phyloP scores from a whole-genome alignment of 2,329 filamentous ascomycete species.

The Phialocephala subalpina region DNA sequence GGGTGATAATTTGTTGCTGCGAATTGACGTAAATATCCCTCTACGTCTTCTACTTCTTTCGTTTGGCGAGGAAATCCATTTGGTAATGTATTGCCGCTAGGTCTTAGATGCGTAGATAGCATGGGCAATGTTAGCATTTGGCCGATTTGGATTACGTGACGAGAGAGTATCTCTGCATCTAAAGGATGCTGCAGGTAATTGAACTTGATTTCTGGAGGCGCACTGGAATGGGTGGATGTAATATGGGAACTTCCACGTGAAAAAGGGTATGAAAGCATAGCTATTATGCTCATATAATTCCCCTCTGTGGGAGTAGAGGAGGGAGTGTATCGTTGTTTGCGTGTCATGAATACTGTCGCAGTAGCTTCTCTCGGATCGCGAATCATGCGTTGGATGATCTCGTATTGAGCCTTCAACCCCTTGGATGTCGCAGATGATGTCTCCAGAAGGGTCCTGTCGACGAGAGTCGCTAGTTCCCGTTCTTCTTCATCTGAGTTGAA shows the following conservation, averaged over 20 bases:
- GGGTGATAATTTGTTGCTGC: conserved; percentile 30
- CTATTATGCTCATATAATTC: conserved; percentile 41
- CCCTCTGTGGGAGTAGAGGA: conserved; percentile 2
- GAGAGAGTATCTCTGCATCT: conserved; percentile 49
- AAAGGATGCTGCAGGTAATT: conserved; percentile 51
- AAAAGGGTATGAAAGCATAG: conserved; percentile 47
- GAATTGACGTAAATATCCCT: conserved; percentile 22
- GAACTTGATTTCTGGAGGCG: conserved; percentile 49
- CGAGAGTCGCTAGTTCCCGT: conserved; percentile 7
- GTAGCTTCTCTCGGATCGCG: conserved; percentile 15
- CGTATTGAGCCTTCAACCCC: conserved; percentile 16
- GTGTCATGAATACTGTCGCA: conserved; percentile 13
- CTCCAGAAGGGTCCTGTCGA: conserved; percentile 10
- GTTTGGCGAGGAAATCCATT: conserved; percentile 6
- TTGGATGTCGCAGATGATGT: conserved; percentile 9
- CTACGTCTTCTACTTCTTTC: conserved; percentile 18
- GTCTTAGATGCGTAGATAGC: conserved; percentile 42
- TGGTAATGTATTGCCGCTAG: conserved; percentile 16
- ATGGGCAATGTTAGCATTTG: conserved; percentile 43
- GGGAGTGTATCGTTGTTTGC: conserved; percentile 15
- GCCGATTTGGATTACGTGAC: conserved; percentile 40
- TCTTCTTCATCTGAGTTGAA: neutral
- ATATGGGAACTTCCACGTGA: conserved; percentile 52
- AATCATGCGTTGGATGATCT: conserved; percentile 14
- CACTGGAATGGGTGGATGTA: conserved; percentile 44